These are phyloP conservation scores for Saccharomycopsis guyanensis DNA, from an alignment of 805 yeast genomes.

Conservation along the genomic window DNA sequence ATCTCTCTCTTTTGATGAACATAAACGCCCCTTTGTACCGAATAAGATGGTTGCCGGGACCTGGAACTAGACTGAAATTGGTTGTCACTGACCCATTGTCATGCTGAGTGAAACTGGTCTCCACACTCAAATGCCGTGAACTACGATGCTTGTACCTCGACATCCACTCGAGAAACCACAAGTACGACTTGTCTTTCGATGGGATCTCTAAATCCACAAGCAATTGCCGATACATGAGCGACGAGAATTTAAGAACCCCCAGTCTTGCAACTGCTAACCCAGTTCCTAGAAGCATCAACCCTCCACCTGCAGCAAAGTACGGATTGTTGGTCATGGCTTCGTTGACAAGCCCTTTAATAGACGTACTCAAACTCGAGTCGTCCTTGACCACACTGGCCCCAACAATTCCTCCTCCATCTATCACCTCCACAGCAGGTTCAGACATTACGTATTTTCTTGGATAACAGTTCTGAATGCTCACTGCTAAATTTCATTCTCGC, in stretches of 20 bases:
- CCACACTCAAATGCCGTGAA: conserved; percentile 83
- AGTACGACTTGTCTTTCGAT: conserved; percentile 84
- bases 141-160: conserved; percentile 65
- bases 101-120: conserved; percentile 79
- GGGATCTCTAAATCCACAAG: conserved; percentile 91
- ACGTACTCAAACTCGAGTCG: conserved; percentile 28
- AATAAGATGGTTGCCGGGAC: conserved; percentile 91
- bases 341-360: conserved; percentile 34
- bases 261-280: conserved; percentile 70
- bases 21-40: conserved; percentile 82
- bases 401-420: background rate
- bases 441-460: no score
- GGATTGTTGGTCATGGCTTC: conserved; percentile 68
- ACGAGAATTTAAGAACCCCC: conserved; percentile 54
- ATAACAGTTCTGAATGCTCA: no score
- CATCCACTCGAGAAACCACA: conserved; percentile 98
- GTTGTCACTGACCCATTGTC: conserved; percentile 89
- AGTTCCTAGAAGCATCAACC: conserved; percentile 92
- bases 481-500: no score
- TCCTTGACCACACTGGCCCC: background rate
- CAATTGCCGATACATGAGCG: conserved; percentile 70
- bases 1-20: conserved; percentile 82
- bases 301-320: conserved; percentile 98
- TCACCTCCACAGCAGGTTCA: background rate
- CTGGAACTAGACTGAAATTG: conserved; percentile 87